Evolutionary conservation across 352 stramenopile genomes (phyloP), one percentile per base, ranked within the genome.

Genomic region (Phytophthora pseudosyringae): DNA sequence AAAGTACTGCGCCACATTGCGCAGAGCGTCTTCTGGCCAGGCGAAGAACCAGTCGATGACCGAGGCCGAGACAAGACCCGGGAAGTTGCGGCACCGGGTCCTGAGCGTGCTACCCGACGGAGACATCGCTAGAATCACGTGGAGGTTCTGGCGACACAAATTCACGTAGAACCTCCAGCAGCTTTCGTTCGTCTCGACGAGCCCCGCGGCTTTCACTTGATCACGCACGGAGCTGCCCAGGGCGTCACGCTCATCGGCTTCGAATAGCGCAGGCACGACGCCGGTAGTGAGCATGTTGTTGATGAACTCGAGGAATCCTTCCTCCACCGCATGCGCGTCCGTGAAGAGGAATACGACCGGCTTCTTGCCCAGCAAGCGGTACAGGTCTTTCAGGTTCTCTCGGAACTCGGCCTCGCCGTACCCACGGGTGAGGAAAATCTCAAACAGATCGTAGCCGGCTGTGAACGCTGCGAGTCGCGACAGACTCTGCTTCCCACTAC

Each of bases 281-380:
- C 95, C 95, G 0, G 94, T 98, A 0, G 94, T 98, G 6, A 99
- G 77, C 90, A 99, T 98, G 60, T 99, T 99, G 78, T 99, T 99
- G 59, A 99, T 95, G 53, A 98, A 98, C 65, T 99, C 95, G 15
- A 99, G 78, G 60, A 99, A 99, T 2, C 92, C 95, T 83, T 98
- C 95, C 63, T 98, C 90, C 3, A 98, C 94, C 0, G 97, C 93
- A 59, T 98, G 94, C 0, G 94, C 94, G 59, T 99, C 95, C 3
- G 95, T 99, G 71, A 99, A 98, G 12, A 99, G 83, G 67, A 99
- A 99, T 6, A 98, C 93, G 2, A 99, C 91, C 5, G 78, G 79
- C 9, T 86, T 86, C 33, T 90, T 88, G 8, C 88, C 92, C 5
- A 98, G 65, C 43, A 89, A 79, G 9, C 89, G 91, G 46, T 98